Base-by-base conservation (phyloP, 176 grass and related monocot genomes). In the Tillandsia fasciculata region DNA sequence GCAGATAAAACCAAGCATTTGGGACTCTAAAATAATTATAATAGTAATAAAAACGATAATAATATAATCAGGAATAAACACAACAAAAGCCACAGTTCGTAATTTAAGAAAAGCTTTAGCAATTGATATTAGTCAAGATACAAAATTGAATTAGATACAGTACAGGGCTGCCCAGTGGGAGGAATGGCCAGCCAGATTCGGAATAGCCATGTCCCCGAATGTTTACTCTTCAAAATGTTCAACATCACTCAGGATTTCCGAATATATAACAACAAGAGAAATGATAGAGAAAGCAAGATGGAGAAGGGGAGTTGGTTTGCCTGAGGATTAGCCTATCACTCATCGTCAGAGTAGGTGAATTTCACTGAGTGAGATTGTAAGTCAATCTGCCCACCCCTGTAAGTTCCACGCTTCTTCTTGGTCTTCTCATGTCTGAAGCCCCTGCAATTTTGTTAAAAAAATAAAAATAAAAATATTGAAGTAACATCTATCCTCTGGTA, bases 341-440 rank as follows among this genome's bases (percentile, higher is more conserved):
- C 84, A 0, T 84, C 72, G 2, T 99, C 89, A 11, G 84, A 90
- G 70, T 90, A 67, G 1, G 75, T 74, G 12, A 99, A 99, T 77
- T 99, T 99, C 57, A 93, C 86, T 0, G 94, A 99, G 72, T 93
- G 87, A 18, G 93, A 90, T 53, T 87, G 76, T 2, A 81, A 24
- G 89, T 96, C 89, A 49, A 96, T 96, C 52, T 81, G 58, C 28
- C 93, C 93, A 10, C 93, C 93, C 66, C 76, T 83, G 61, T 92
- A 99, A 29, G 65, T 78, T 53, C 94, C 94, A 2, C 89, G 83
- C 80, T 99, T 99, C 77, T 99, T 99, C 72, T 93, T 99, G 47
- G 89, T 99, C 75, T 99, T 99, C 85, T 99, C 94, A 49, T 93
- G 94, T 53, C 94, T 85, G 67, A 99, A 99, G n/a, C 84, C 87